A percentile compares a stretch with the other conserved stretches of the same genome.
phyloP scores from a whole-genome alignment of 495 filamentous ascomycete species.

The Podospora comata region DNA sequence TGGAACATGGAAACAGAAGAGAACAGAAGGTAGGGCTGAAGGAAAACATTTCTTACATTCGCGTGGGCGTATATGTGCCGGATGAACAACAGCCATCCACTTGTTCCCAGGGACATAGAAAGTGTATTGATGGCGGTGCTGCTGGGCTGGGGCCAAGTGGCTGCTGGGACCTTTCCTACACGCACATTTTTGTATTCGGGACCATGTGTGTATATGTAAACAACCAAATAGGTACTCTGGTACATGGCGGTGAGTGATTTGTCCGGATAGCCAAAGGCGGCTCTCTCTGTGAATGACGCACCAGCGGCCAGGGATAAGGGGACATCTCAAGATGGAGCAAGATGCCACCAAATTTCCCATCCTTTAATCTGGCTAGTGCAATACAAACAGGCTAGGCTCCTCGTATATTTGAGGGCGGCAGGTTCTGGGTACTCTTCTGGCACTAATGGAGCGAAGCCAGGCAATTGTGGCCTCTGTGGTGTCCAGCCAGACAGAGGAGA shows the following conservation, averaged over 20 bases:
- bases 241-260: slow-evolving; percentile 15
- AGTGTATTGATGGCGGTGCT: background rate
- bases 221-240: background rate
- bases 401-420: background rate
- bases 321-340: background rate
- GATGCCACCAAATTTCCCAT: background rate
- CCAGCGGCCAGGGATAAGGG: background rate
- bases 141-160: background rate
- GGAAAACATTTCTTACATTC: background rate
- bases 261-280: background rate
- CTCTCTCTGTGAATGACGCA: background rate
- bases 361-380: background rate
- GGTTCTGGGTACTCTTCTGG: background rate
- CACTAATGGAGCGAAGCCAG: background rate
- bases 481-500: background rate
- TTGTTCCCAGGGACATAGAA: background rate
- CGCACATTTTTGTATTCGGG: background rate
- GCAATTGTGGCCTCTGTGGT: background rate
- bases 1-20: slow-evolving; percentile 8
- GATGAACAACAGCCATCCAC: background rate
- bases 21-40: background rate
- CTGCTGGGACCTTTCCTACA: background rate
- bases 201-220: background rate
- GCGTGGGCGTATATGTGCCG: background rate
- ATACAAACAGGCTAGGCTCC: background rate